phyloP scores from a whole-genome alignment of 2,329 filamentous ascomycete genomes.

The Chaetomium globosum region DNA sequence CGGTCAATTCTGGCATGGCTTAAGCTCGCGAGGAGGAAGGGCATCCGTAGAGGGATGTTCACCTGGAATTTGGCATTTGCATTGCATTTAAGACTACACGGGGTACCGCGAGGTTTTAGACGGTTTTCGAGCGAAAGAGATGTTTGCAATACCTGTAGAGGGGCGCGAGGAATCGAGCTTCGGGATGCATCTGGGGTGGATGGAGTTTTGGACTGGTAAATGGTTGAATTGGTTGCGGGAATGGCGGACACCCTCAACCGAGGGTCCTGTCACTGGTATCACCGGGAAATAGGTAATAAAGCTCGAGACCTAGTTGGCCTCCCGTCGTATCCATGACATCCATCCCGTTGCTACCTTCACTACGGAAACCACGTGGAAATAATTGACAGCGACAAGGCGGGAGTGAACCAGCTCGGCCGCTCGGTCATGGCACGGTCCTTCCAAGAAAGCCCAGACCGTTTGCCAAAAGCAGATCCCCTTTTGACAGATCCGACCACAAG shows the following conservation, averaged over 20 bases:
- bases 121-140: background rate
- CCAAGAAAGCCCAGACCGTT: background rate
- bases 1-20: background rate
- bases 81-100: conserved; percentile 13
- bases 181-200: background rate
- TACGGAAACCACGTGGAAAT: background rate
- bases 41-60: background rate
- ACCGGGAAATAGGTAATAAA: background rate
- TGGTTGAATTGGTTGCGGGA: background rate
- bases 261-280: background rate
- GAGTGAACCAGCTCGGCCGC: background rate
- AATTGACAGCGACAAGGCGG: background rate
- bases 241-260: too few species aligned
- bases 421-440: background rate
- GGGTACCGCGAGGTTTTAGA: conserved; percentile 16
- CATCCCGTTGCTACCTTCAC: background rate
- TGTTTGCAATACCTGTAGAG: conserved; percentile 1
- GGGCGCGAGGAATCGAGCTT: background rate
- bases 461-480: background rate
- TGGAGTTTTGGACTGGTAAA: background rate
- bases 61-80: conserved; percentile 4
- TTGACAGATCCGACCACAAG: background rate
- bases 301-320: background rate
- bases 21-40: background rate
- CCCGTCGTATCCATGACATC: background rate